Percentiles rank a stretch among this genome's conserved stretches.
phyloP scores from a whole-genome alignment of 805 yeast genomes.

The Yamadazyma kitorensis region DNA sequence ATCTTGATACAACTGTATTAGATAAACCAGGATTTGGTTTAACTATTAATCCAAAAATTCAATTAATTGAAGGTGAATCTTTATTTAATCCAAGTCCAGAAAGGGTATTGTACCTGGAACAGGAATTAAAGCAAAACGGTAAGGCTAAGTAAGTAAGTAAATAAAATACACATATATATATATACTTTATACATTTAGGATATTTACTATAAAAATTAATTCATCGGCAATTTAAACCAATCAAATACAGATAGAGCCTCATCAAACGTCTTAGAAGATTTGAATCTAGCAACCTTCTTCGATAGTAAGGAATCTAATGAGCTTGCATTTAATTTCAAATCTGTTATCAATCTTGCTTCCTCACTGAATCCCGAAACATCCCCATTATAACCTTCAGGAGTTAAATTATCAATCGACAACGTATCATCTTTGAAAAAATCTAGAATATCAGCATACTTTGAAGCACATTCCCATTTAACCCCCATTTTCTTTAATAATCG shows the following conservation, averaged over 20 bases:
- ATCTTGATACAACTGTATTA: slow-evolving; percentile 34
- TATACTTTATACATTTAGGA: background rate
- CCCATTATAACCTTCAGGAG: slow-evolving; percentile 7
- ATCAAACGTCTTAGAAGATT: slow-evolving; percentile 8
- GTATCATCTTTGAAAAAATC: slow-evolving; percentile 15
- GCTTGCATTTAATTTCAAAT: slow-evolving; percentile 17
- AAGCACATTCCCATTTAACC: slow-evolving; percentile 15
- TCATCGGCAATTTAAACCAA: slow-evolving; percentile 16
- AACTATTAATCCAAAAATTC: slow-evolving; percentile 42
- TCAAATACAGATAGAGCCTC: slow-evolving; percentile 15
- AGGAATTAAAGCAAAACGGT: slow-evolving; percentile 6
- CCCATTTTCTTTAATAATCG: slow-evolving; percentile 12
- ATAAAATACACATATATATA: background rate
- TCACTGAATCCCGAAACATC: slow-evolving; percentile 9
- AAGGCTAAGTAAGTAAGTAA: slow-evolving; percentile 1
- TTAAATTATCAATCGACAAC: slow-evolving; percentile 8
- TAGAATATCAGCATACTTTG: slow-evolving; percentile 17
- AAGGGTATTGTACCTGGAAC: slow-evolving; percentile 26
- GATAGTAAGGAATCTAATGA: slow-evolving; percentile 14
- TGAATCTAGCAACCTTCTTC: slow-evolving; percentile 14
- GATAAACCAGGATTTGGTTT: slow-evolving; percentile 53
- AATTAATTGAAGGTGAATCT: slow-evolving; percentile 38
- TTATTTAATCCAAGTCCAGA: slow-evolving; percentile 40
- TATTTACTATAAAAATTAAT: background rate
- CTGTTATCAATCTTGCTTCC: slow-evolving; percentile 14